Conservation (phyloP, 768 basidiomycete species). For the Favolaschia claudopus region DNA sequence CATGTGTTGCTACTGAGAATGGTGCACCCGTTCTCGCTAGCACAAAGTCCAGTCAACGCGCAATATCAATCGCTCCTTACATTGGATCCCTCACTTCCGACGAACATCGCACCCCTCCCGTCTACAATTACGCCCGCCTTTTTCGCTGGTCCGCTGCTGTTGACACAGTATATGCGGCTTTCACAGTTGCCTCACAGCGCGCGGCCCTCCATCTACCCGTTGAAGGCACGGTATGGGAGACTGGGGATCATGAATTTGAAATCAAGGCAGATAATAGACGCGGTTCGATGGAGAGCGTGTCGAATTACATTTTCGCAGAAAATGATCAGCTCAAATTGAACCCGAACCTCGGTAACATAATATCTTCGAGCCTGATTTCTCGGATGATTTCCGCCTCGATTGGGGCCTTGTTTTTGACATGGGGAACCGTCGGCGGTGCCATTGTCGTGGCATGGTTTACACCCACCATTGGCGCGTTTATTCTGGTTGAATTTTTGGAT, state of each 20-base stretch:
- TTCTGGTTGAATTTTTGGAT: not conserved
- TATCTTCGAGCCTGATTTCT: too few relatives aligned
- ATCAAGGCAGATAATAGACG: not conserved
- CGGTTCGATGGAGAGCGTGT: not conserved
- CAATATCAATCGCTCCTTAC: not conserved
- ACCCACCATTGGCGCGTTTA: not conserved
- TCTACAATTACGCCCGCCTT: constrained; percentile 1
- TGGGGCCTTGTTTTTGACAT: not conserved
- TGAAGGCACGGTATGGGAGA: not conserved
- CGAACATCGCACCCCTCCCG: not conserved
- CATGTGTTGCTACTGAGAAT: too few relatives aligned
- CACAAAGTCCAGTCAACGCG: too few relatives aligned
- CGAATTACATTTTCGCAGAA: not conserved
- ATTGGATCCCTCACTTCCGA: not conserved
- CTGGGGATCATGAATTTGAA: not conserved
- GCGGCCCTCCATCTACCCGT: not conserved
- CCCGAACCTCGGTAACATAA: not conserved
- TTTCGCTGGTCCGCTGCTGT: not conserved
- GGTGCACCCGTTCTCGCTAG: too few relatives aligned
- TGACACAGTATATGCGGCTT: not conserved
- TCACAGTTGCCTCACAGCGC: not conserved
- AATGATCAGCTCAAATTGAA: too few relatives aligned
- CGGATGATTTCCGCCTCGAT: too few relatives aligned
- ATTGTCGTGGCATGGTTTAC: not conserved
- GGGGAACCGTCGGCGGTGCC: not conserved